These are phyloP conservation scores for Tephrocybe sp. DNA, from an alignment of 768 basidiomycete genomes.

Conservation along the genomic window DNA sequence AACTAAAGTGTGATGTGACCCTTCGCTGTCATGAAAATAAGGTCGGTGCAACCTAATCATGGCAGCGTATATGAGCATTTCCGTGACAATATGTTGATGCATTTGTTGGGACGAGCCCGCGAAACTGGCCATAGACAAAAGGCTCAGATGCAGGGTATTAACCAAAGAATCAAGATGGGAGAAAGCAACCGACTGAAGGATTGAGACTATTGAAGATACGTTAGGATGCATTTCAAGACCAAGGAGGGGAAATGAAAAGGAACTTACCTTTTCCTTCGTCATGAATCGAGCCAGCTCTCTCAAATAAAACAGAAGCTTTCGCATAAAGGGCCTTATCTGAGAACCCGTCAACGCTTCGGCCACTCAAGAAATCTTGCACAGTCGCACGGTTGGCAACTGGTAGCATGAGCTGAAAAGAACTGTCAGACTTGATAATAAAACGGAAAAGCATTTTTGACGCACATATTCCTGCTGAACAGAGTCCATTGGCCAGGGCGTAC, in stretches of 20 bases:
- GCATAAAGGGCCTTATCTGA: slow-evolving; percentile 9
- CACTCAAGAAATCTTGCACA: slow-evolving; percentile 5
- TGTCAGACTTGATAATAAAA: neutral
- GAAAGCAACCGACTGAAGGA: slow-evolving; percentile 4
- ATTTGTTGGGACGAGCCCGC: neutral
- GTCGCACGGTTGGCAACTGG: neutral
- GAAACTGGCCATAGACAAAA: neutral
- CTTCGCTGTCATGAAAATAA: neutral
- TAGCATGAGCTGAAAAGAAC: neutral
- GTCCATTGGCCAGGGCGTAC: slow-evolving; percentile 14
- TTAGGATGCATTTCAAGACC: neutral
- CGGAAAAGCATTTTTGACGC: neutral
- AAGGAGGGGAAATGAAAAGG: neutral
- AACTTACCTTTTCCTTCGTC: neutral
- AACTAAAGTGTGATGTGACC: neutral
- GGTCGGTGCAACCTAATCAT: slow-evolving; percentile 6
- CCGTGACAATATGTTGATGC: neutral
- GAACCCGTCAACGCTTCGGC: neutral
- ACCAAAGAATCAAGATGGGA: slow-evolving; percentile 7
- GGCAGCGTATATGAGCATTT: neutral
- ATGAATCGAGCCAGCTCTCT: slow-evolving; percentile 3
- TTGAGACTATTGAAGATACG: neutral
- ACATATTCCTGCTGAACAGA: slow-evolving; percentile 8
- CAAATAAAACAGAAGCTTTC: slow-evolving; percentile 5
- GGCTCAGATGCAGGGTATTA: neutral